Conservation (phyloP, 345 rosid genomes). For the Cardiospermum halicacabum region DNA sequence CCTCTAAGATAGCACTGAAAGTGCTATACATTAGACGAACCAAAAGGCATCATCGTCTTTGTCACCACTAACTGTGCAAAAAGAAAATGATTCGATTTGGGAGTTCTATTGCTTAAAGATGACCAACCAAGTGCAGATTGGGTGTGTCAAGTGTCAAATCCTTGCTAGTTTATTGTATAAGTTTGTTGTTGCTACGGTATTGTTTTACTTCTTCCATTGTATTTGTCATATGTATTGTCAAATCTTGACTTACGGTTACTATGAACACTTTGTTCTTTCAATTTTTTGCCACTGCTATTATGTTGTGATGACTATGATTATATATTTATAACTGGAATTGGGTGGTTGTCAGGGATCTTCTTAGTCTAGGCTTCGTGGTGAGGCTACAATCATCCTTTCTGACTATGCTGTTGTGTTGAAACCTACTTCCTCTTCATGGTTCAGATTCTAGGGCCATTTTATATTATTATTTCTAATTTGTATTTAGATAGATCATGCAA, state of each 20-base stretch:
- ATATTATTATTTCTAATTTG: slow-evolving; percentile 34
- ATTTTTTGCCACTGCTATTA: background rate
- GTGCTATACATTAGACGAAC: too few species aligned
- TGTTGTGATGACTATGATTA: slow-evolving; percentile 7
- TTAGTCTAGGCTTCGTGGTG: slow-evolving; percentile 84
- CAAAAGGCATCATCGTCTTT: too few species aligned
- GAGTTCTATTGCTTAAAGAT: too few species aligned
- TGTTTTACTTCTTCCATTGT: slow-evolving; percentile 6
- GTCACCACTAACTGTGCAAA: too few species aligned
- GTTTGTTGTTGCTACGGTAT: slow-evolving; percentile 83
- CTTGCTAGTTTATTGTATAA: too few species aligned
- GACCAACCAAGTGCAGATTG: too few species aligned
- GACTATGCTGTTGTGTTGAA: slow-evolving; percentile 85
- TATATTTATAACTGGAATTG: slow-evolving; percentile 21
- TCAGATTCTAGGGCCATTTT: slow-evolving; percentile 81
- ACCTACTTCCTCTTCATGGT: slow-evolving; percentile 85
- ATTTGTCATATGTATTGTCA: background rate
- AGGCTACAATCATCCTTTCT: slow-evolving; percentile 85
- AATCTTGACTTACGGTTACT: slow-evolving; percentile 4
- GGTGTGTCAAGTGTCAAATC: too few species aligned
- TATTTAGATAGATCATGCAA: background rate
- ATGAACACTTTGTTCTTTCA: slow-evolving; percentile 5
- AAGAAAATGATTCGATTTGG: too few species aligned
- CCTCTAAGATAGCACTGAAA: too few species aligned
- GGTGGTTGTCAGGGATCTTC: slow-evolving; percentile 71